A percentile compares a stretch with the other conserved stretches of the same genome.
Evolutionary conservation across 441 rosid species (phyloP).

Genomic region (Adansonia gregorii): DNA sequence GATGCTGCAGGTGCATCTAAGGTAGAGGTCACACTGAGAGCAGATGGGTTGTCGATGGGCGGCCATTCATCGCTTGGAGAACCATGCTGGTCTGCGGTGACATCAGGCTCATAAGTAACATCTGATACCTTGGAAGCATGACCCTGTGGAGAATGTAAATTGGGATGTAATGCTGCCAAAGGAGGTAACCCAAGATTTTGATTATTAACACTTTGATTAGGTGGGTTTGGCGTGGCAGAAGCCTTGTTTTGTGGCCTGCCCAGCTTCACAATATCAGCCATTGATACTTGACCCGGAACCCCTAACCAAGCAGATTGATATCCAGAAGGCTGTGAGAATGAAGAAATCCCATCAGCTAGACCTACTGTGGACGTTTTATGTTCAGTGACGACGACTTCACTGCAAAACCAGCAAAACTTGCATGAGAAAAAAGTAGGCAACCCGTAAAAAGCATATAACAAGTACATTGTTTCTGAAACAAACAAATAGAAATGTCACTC

Average conservation of each 20-base stretch:
- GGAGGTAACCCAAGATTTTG: conserved; percentile 37
- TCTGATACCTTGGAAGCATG: conserved; percentile 48
- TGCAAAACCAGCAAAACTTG: conserved; percentile 43
- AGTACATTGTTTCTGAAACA: neutral
- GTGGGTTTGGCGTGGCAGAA: conserved; percentile 37
- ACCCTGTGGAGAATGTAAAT: conserved; percentile 35
- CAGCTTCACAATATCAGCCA: conserved; percentile 99
- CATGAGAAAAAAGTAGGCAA: conserved; percentile 29
- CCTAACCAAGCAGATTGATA: conserved; percentile 76
- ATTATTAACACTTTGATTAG: conserved; percentile 48
- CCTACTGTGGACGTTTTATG: conserved; percentile 48
- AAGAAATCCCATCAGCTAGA: conserved; percentile 54
- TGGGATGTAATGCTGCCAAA: conserved; percentile 37
- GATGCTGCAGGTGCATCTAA: conserved; percentile 59
- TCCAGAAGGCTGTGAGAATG: conserved; percentile 60
- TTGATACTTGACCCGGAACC: conserved; percentile 81
- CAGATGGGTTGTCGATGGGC: conserved; percentile 66
- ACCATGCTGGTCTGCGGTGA: conserved; percentile 45
- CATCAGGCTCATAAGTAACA: conserved; percentile 43
- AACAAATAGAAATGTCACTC: neutral
- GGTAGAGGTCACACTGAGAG: conserved; percentile 45
- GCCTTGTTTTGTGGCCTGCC: conserved; percentile 78
- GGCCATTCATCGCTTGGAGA: conserved; percentile 89
- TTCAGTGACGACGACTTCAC: conserved; percentile 53
- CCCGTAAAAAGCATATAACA: neutral